Base-by-base conservation (phyloP, 164 flowering plant species). In the Stephania japonica region DNA sequence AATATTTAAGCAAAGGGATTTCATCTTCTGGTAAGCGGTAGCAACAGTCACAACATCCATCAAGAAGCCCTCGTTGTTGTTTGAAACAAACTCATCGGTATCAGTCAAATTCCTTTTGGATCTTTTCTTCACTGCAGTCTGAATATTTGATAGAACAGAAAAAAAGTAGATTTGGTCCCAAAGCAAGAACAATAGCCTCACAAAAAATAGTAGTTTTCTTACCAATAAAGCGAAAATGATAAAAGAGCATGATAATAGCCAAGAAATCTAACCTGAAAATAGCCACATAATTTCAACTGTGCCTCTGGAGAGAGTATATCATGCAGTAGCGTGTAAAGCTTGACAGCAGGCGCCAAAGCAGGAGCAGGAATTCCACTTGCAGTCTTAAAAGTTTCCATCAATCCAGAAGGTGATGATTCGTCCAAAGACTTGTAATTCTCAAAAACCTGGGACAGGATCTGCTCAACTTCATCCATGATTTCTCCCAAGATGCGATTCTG, bases 401-500 rank as follows among this genome's bases (percentile, higher is more conserved):
- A 80, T 47, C 98, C 98, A 3, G 97, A 92, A 47, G 87, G 74
- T 14, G 87, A 75, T 71, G 90, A 85, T 75, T 94, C 98, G 80
- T 94, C 97, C 73, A 94, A 82, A 26, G 95, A 85, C 77, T 94
- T 94, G 80, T 92, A 94, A 67, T 94, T 94, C 84, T 92, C 95
- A 78, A 92, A 94, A 63, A 79, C 89, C 38, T 86, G 80, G 73
- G 97, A 77, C 79, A 91, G 93, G 66, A 91, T 84, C 80, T 91
- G 93, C 69, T 88, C 92, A 69, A 88, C 79, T 78, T 92, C 93
- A 72, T 91, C 97, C 76, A 82, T 87, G 76, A 87, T 84, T 80
- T 94, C 98, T 74, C 94, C 94, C 42, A 94, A 75, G 18, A 94
- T 84, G 25, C 98, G 96, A 71, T 94, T 92, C 98, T 94, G 84